Evolutionary conservation across 257 asterid species (phyloP).

Genomic region (Salvia hispanica): DNA sequence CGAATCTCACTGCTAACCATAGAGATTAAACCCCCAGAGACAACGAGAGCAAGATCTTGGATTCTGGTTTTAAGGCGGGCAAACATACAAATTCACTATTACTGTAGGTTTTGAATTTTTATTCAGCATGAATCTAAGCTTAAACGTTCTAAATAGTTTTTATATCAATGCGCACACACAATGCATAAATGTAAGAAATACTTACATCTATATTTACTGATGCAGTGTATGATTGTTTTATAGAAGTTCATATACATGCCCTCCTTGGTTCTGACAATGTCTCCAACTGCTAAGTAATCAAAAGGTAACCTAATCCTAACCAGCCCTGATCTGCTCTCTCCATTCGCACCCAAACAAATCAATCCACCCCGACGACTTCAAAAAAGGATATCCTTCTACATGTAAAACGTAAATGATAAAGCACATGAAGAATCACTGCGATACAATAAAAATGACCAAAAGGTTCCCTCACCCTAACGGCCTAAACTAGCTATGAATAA

Average conservation of each 20-base stretch:
- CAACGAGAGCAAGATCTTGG: neutral
- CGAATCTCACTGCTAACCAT: neutral
- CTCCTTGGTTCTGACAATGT: neutral
- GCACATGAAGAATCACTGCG: neutral
- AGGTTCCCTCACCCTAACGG: neutral
- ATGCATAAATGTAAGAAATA: neutral
- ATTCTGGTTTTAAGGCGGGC: neutral
- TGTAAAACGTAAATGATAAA: neutral
- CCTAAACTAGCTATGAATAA: neutral
- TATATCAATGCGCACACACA: too few relatives aligned
- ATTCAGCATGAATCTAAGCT: neutral
- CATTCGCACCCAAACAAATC: constrained; percentile 2
- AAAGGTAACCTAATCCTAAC: neutral
- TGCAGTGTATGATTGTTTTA: neutral
- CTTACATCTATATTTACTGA: neutral
- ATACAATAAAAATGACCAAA: neutral
- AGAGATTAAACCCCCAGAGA: neutral
- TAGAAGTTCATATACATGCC: neutral
- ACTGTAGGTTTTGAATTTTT: neutral
- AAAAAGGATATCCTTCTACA: neutral
- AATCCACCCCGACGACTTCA: constrained; percentile 4
- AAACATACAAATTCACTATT: neutral
- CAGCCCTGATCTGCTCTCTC: constrained; percentile 5
- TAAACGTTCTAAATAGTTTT: neutral
- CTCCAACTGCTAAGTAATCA: constrained; percentile 3